Conservation (phyloP, 2,329 filamentous ascomycete species). For the Elsinoe fawcettii region DNA sequence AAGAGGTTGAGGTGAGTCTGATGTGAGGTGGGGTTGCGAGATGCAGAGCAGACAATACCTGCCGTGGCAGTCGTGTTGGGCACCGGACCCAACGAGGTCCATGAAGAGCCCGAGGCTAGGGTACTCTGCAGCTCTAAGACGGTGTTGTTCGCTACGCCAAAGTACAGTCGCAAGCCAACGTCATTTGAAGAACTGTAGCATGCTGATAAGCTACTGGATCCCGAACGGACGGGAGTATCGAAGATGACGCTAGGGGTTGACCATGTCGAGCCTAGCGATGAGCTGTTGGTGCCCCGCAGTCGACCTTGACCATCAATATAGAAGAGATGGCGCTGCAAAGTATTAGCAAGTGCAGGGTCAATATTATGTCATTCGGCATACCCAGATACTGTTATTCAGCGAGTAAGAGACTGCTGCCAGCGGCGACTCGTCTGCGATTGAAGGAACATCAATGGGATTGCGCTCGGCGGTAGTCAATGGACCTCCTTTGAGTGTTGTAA, state of each 20-base stretch:
- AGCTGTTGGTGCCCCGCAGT: neutral
- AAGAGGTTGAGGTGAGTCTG: neutral
- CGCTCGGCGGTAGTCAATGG: neutral
- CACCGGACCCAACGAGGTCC: neutral
- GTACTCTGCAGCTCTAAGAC: neutral
- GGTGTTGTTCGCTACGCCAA: neutral
- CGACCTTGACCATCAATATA: neutral
- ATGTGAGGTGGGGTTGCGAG: neutral
- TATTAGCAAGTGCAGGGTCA: neutral
- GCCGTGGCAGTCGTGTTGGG: neutral
- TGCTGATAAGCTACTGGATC: neutral
- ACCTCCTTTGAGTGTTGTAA: neutral
- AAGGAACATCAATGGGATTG: neutral
- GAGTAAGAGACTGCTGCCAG: neutral
- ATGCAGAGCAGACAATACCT: neutral
- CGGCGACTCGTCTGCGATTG: neutral
- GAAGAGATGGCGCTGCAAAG: constrained; percentile 2
- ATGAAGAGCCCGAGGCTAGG: neutral
- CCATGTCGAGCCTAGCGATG: neutral
- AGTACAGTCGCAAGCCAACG: neutral
- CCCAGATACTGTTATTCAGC: neutral
- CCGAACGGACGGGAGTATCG: neutral
- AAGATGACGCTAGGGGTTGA: neutral
- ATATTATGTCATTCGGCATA: too few species aligned
- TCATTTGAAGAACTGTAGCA: neutral